phyloP scores from a whole-genome alignment of 768 basidiomycete species.

The Leccinum ochraceum region DNA sequence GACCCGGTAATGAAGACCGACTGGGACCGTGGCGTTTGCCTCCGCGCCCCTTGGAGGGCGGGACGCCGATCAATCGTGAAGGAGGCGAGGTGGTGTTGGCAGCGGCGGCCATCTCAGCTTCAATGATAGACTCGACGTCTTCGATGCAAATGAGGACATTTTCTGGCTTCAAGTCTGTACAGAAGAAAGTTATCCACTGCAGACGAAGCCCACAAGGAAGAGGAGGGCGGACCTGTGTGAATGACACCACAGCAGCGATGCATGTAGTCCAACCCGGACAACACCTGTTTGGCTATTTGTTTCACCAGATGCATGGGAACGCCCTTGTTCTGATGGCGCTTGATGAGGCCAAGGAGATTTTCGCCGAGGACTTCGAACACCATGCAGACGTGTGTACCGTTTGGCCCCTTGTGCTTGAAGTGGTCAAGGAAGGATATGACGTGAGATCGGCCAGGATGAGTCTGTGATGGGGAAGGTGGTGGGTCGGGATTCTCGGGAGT shows the following conservation, averaged over 20 bases:
- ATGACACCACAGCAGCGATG: conserved; percentile 97
- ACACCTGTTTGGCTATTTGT: conserved; percentile 96
- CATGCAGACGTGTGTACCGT: conserved; percentile 99
- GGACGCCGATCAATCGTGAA: conserved; percentile 86
- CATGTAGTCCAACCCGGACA: conserved; percentile 97
- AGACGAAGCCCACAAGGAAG: neutral
- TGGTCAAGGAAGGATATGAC: conserved; percentile 98
- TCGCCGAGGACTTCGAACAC: conserved; percentile 98
- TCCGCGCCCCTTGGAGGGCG: conserved; percentile 88
- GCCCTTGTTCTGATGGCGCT: conserved; percentile 97
- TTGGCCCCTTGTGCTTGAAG: conserved; percentile 94
- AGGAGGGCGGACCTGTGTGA: conserved; percentile 67
- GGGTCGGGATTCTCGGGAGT: conserved; percentile 52
- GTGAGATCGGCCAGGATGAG: conserved; percentile 88
- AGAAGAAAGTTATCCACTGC: conserved; percentile 9
- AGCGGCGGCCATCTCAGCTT: conserved; percentile 66
- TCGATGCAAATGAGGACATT: conserved; percentile 98
- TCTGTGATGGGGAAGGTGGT: conserved; percentile 54
- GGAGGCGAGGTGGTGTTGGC: conserved; percentile 35
- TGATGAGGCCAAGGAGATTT: conserved; percentile 94
- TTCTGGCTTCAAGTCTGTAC: conserved; percentile 89
- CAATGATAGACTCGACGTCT: conserved; percentile 92
- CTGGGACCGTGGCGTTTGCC: conserved; percentile 94
- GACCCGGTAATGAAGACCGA: conserved; percentile 86
- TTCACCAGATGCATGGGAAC: conserved; percentile 91